Evolutionary conservation across 768 basidiomycete species (phyloP).

Genomic region (Mycena pura): DNA sequence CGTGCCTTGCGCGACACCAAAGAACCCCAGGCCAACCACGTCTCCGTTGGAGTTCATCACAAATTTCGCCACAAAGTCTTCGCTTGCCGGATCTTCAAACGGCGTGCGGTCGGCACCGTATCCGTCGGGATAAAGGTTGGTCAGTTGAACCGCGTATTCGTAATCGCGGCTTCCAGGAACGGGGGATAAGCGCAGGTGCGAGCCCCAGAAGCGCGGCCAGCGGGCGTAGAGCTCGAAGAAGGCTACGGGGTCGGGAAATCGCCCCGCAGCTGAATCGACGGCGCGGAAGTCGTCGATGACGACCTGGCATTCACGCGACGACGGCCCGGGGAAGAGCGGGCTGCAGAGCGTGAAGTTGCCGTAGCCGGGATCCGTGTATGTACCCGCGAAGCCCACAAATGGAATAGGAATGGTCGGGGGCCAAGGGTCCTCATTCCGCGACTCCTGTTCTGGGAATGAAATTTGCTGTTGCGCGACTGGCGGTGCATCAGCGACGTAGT

Average conservation of each 20-base stretch:
- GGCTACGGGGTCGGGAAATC: neutral
- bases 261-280: constrained; percentile 27
- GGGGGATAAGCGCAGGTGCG: constrained; percentile 42
- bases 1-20: constrained; percentile 17
- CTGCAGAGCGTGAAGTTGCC: constrained; percentile 45
- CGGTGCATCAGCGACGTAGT: neutral
- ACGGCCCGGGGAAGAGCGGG: constrained; percentile 32
- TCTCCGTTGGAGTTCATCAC: constrained; percentile 31
- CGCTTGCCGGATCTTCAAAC: constrained; percentile 31
- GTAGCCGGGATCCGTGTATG: constrained; percentile 46
- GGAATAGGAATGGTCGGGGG: neutral
- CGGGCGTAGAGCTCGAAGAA: constrained; percentile 37
- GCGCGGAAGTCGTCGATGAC: constrained; percentile 36
- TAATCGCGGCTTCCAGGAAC: constrained; percentile 21
- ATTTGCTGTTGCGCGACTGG: too few species aligned
- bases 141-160: constrained; percentile 29
- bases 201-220: constrained; percentile 42
- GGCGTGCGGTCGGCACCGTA: constrained; percentile 45
- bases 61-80: constrained; percentile 25
- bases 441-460: too few species aligned
- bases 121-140: constrained; percentile 43
- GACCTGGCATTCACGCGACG: constrained; percentile 25
- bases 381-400: constrained; percentile 41
- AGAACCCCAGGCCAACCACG: constrained; percentile 38
- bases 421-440: too few species aligned